phyloP scores from a whole-genome alignment of 2,329 filamentous ascomycete species.

The Verticillium dahliae region DNA sequence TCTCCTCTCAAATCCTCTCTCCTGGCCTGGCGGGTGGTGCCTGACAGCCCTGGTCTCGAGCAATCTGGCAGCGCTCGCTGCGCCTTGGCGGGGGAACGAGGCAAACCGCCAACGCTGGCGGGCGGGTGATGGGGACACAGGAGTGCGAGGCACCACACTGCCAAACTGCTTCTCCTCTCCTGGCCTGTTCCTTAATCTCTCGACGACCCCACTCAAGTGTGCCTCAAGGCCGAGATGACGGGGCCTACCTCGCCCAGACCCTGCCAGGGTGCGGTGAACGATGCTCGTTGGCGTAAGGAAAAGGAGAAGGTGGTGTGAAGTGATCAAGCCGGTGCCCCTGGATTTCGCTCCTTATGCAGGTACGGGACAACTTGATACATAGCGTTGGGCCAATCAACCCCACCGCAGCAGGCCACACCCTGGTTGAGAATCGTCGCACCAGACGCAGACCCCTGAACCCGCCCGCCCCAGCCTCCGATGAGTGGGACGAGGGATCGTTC shows the following conservation, averaged over 20 bases:
- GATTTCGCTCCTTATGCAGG: constrained; percentile 10
- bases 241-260: background rate
- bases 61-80: background rate
- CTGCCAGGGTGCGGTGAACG: background rate
- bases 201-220: background rate
- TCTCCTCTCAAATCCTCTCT: background rate
- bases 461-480: background rate
- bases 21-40: background rate
- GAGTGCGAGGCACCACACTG: background rate
- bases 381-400: constrained; percentile 6
- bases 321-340: constrained; percentile 2
- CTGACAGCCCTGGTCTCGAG: background rate
- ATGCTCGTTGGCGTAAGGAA: background rate
- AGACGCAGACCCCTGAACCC: constrained; percentile 5
- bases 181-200: constrained; percentile 3
- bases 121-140: background rate
- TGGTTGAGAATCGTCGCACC: constrained; percentile 4
- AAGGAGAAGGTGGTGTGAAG: background rate
- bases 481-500: background rate
- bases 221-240: background rate
- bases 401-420: background rate
- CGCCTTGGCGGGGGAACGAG: background rate
- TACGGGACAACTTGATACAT: constrained; percentile 11
- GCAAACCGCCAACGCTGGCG: background rate
- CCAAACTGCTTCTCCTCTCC: background rate